Evolutionary conservation across 768 basidiomycete genomes (phyloP), one percentile per base, ranked within the genome.

Genomic region (Termitomyces sp.): DNA sequence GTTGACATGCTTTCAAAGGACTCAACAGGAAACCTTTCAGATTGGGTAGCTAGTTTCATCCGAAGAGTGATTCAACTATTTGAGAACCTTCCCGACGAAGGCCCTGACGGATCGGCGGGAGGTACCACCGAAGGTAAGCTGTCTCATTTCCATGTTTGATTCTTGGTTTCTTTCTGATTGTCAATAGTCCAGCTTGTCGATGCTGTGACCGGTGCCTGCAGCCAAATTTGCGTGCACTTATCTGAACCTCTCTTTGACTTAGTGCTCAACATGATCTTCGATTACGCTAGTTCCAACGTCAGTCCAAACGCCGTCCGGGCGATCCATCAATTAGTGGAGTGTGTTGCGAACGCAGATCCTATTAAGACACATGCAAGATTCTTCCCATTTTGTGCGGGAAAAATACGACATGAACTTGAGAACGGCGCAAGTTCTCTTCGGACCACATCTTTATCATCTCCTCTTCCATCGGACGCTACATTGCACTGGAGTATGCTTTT

Each of bases 21-120:
- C 56, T 82, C 86, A 21, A 90, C 91, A 16, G 80, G 83, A 3
- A 82, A 80, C 35, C 90, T 93, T 65, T 83, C 89, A 0, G 88
- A 89, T 63, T 93, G 92, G 92, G 78, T 94, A 7, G 78, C 87
- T n/a, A 85, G 78, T 61, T 91, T 94, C 69, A 78, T 95, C 55
- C 82, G 86, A 5, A 76, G 89, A 45, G 87, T 94, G 10, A 85
- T 95, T 34, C 81, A 87, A 54, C 73, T 95, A 5, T 82, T 94
- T 58, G 89, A 92, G 68, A 93, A 92, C 65, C 76, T 95, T 19
- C 92, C 93, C 0, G 92, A 94, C 57, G 92, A 94, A 69, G 85
- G 89, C 49, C 70, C 80, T 53, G 77, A 82, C 62, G 83, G 83
- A 6, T 75, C 80, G 17, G 82, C 84, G 8, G 85, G 84, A 16